Conservation (phyloP, 352 stramenopile genomes). For the Elongisporangium prolatum region DNA sequence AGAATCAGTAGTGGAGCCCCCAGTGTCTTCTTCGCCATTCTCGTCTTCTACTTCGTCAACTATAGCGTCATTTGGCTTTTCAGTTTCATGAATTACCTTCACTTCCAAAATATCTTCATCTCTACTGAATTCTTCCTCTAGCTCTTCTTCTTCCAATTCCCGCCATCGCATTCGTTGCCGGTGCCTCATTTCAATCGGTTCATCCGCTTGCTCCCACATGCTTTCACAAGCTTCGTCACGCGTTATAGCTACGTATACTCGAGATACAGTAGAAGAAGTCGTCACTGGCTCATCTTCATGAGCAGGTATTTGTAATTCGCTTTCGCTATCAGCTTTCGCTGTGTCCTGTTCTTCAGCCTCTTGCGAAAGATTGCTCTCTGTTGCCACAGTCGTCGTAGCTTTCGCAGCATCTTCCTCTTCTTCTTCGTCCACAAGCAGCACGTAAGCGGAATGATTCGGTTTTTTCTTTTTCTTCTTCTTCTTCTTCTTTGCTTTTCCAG, state of each 20-base stretch:
- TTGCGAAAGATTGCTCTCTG: not conserved
- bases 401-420: conserved; percentile 11
- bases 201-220: conserved; percentile 62
- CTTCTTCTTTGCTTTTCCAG: conserved; percentile 61
- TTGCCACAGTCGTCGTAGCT: not conserved
- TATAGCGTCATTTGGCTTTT: not conserved
- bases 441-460: conserved; percentile 21
- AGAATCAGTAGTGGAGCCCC: conserved; percentile 10
- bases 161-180: conserved; percentile 1
- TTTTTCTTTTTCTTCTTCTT: conserved; percentile 73
- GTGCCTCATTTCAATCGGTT: conserved; percentile 18
- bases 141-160: conserved; percentile 1
- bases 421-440: conserved; percentile 44
- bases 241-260: conserved; percentile 25
- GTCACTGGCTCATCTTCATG: not conserved
- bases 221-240: conserved; percentile 78
- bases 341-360: not conserved
- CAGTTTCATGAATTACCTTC: not conserved
- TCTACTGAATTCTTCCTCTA: not conserved
- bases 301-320: not conserved
- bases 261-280: not conserved
- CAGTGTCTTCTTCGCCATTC: conserved; percentile 16
- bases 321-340: not conserved
- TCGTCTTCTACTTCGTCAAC: conserved; percentile 24
- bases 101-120: conserved; percentile 5